Evolutionary conservation across 2,329 filamentous ascomycete species (phyloP).

Genomic region (Fusarium nisikadoi): DNA sequence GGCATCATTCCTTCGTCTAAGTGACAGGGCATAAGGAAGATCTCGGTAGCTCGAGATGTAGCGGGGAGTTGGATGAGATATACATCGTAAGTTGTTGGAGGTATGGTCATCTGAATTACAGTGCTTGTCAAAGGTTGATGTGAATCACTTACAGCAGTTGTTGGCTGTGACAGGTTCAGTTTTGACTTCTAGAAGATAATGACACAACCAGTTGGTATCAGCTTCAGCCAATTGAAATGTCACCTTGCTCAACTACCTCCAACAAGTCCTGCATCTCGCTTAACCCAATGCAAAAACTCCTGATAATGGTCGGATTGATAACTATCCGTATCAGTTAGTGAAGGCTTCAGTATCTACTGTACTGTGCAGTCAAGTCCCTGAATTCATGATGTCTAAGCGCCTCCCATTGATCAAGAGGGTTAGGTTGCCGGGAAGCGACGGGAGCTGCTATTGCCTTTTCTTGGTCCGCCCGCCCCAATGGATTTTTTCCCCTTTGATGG

Average conservation of each 20-base stretch:
- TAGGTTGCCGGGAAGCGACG: slow-evolving; percentile 20
- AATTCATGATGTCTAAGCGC: slow-evolving; percentile 23
- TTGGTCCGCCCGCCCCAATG: slow-evolving; percentile 41
- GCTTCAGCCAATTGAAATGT: neutral
- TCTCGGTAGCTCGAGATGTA: slow-evolving; percentile 22
- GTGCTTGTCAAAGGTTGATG: slow-evolving; percentile 19
- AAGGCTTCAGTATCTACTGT: neutral
- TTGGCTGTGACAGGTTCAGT: neutral
- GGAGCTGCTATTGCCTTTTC: slow-evolving; percentile 16
- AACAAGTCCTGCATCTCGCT: slow-evolving; percentile 5
- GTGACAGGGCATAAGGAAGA: slow-evolving; percentile 14
- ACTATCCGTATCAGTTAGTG: slow-evolving; percentile 8
- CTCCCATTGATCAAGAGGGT: neutral
- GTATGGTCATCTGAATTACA: slow-evolving; percentile 27
- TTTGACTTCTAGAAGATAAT: neutral
- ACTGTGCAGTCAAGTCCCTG: neutral
- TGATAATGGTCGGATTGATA: slow-evolving; percentile 5
- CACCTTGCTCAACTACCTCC: neutral
- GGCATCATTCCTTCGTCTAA: slow-evolving; percentile 27
- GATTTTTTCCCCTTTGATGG: slow-evolving; percentile 36
- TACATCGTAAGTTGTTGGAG: neutral
- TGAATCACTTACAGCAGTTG: neutral
- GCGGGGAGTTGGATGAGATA: slow-evolving; percentile 4
- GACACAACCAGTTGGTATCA: neutral
- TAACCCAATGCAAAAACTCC: neutral